Evolutionary conservation across 1,284 basidiomycete genomes (phyloP).

Genomic region (Rhodotorula sp.): DNA sequence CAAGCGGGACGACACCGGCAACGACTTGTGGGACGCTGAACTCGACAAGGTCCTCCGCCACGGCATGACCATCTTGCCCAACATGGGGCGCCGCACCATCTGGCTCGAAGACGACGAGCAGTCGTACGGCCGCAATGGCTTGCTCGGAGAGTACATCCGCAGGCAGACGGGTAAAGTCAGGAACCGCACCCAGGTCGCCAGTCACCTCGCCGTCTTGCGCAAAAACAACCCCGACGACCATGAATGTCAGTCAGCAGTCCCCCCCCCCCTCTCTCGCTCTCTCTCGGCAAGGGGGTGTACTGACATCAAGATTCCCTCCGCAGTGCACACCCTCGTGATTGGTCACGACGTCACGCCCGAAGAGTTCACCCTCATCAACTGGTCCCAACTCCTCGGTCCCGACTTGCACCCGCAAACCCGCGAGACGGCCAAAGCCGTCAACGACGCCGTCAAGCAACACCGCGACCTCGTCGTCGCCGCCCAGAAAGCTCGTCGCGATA

Average conservation of each 20-base stretch:
- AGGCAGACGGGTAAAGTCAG: slow-evolving; percentile 23
- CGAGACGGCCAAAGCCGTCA: neutral
- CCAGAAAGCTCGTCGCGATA: neutral
- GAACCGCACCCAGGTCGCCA: slow-evolving; percentile 10
- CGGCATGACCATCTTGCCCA: slow-evolving; percentile 9
- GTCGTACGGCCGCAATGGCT: slow-evolving; percentile 16
- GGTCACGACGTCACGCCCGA: slow-evolving; percentile 1
- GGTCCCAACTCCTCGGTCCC: slow-evolving; percentile 18
- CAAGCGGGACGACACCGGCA: slow-evolving; percentile 1
- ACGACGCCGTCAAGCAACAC: slow-evolving; percentile 10
- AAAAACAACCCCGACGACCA: slow-evolving; percentile 7
- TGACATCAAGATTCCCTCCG: no score
- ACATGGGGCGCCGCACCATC: slow-evolving; percentile 18
- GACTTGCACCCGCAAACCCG: slow-evolving; percentile 8
- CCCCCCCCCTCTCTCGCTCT: neutral
- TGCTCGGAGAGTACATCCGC: slow-evolving; percentile 23
- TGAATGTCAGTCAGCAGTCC: slow-evolving; percentile 1
- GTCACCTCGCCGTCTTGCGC: slow-evolving; percentile 9
- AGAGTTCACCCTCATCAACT: slow-evolving; percentile 2
- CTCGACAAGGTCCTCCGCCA: slow-evolving; percentile 5
- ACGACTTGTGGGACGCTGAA: slow-evolving; percentile 3
- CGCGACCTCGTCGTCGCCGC: slow-evolving; percentile 1
- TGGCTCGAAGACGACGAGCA: slow-evolving; percentile 7
- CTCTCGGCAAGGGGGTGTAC: neutral
- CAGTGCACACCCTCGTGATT: slow-evolving; percentile 10